Base-by-base conservation (phyloP, 139 green algal genomes). In the Deuterostichococcus epilithicus region DNA sequence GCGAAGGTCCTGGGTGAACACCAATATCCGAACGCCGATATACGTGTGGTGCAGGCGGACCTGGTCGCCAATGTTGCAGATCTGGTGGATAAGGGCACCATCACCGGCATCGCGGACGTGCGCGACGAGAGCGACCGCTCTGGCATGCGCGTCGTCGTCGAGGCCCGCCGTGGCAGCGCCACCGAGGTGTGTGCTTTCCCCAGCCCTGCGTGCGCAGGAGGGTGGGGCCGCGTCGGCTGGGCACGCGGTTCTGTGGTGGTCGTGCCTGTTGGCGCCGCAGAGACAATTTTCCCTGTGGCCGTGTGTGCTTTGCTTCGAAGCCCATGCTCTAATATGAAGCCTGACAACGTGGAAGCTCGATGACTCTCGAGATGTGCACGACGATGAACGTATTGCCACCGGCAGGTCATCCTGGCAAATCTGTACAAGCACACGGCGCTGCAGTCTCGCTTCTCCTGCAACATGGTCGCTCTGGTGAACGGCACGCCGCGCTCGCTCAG, bases 91-190 rank as follows among this genome's bases (percentile, higher is more conserved):
- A 78, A 52, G 5, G 76, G 84, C 6, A 78, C 60, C 34, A 78
- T 96, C 2, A 87, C 88, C 38, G 92, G 94, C 70, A 87, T 97
- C 42, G 84, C 85, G 30, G 95, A 98, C 73, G 85, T 99, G 25
- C 83, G 94, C 10, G 96, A 99, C 80, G 96, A 99, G 86, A 95
- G 86, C 47, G 96, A 99, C 81, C 86, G 96, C 0, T 72, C 84
- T 28, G 95, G 95, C 59, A 89, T 97, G 79, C 86, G 95, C 0
- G 81, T 99, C 66, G 95, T 99, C 35, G 87, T 99, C 30, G 95
- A 98, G 84, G 76, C 95, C 1, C 89, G 90, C 82, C 58, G 82
- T 26, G 80, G 86, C 38, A 70, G 72, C 42, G 77, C 79, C 33
- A 33, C 74, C 45, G 33, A 65, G 68, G 47, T 58, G 68, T 28